Evolutionary conservation across 1,284 basidiomycete genomes (phyloP), one percentile per base, ranked within the genome.

Genomic region (Vanrija pseudolonga): DNA sequence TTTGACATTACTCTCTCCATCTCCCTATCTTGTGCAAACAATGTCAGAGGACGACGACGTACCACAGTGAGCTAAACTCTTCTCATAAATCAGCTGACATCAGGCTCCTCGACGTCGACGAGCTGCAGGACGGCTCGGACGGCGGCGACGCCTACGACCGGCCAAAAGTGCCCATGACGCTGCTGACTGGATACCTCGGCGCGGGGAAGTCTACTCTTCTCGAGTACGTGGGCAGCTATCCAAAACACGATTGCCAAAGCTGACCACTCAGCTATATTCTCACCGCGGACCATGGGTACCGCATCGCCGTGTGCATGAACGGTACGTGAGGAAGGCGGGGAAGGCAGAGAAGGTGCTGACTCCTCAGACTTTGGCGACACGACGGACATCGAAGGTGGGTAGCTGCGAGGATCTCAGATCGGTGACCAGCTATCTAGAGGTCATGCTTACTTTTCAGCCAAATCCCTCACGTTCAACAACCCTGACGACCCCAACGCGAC

Each of bases 251-350:
- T 32, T 26, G 12, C 9, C 45, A 4, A 9, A 24, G 5, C 50
- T 59, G 32, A 50, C 32, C 32, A 26, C 23, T 2, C 51, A 90
- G 88, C 64, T 85, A 90, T 37, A 94, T 96, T 59, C 78, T 97
- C 57, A 93, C 88, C 5, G 90, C 90, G 67, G 81, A 86, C 44
- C 93, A 96, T 81, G 92, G 93, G 1, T 90, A 92, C 68, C 84
- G 89, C 40, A 95, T 97, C 59, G 93, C 93, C 4, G 93, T 97
- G 22, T 95, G 96, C 66, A 93, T 97, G 90, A 97, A 96, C 69
- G 92, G 74, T 74, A 19, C 28, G 71, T 56, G 18, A n/a, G 3
- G 18, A 20, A 3, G 9, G 6, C 7, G 5, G 18, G 3, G n/a
- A n/a, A n/a, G n/a, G n/a, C n/a, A n/a, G n/a, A n/a, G n/a, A 24